These are phyloP conservation scores for Fistulina hepatica DNA, from an alignment of 1,284 basidiomycete genomes.

Conservation along the genomic window DNA sequence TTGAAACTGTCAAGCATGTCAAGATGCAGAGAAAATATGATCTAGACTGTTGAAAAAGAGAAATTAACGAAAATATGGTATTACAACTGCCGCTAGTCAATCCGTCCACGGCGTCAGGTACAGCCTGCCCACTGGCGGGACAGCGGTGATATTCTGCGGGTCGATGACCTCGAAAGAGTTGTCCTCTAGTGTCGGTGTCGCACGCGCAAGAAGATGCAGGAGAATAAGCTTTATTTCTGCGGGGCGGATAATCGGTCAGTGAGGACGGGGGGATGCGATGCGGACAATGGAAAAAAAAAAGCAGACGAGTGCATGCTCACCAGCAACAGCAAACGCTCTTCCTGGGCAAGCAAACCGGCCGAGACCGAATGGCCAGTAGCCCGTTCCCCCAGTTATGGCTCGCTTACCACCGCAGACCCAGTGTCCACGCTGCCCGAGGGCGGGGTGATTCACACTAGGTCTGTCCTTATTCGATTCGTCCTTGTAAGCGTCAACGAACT, in stretches of 20 bases:
- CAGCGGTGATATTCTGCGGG: constrained; percentile 24
- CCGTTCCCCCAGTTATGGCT: too few relatives aligned
- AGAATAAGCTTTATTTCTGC: constrained; percentile 30
- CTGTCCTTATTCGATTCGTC: too few relatives aligned
- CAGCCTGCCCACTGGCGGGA: constrained; percentile 15
- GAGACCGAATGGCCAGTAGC: constrained; percentile 28
- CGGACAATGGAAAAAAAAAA: background rate
- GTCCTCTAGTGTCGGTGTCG: constrained; percentile 24
- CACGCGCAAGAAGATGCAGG: constrained; percentile 22
- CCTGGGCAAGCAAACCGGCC: constrained; percentile 29
- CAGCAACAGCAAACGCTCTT: constrained; percentile 24
- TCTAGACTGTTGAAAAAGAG: too few relatives aligned
- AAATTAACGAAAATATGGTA: too few relatives aligned
- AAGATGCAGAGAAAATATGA: too few relatives aligned
- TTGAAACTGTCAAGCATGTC: too few relatives aligned
- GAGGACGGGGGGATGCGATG: too few relatives aligned
- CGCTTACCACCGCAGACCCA: constrained; percentile 24
- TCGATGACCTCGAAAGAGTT: constrained; percentile 25
- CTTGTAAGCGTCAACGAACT: too few relatives aligned
- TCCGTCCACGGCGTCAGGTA: too few relatives aligned
- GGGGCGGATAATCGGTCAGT: background rate
- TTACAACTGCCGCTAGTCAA: too few relatives aligned
- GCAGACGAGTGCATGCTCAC: constrained; percentile 21
- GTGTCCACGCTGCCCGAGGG: too few relatives aligned
- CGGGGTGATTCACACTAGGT: too few relatives aligned